These are phyloP conservation scores for Talaromyces ruber DNA, from an alignment of 495 filamentous ascomycete species.

Conservation along the genomic window DNA sequence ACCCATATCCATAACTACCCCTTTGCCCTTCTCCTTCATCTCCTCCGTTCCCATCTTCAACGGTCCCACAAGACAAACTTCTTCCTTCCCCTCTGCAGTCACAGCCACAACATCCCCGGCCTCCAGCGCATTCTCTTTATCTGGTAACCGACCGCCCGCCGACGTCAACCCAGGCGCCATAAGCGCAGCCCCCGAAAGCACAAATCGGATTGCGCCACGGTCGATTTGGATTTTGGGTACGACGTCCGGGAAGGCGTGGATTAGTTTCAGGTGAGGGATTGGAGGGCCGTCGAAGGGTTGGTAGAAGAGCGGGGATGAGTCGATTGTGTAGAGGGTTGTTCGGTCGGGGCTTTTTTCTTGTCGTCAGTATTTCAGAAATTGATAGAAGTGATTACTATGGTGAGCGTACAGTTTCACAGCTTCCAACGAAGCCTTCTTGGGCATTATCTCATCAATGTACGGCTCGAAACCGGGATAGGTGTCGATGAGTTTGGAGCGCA, in stretches of 20 bases:
- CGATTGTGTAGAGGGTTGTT: constrained; percentile 76
- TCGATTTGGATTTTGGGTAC: constrained; percentile 60
- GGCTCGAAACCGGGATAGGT: constrained; percentile 82
- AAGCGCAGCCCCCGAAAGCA: constrained; percentile 81
- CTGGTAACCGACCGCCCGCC: constrained; percentile 68
- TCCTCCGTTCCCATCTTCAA: constrained; percentile 85
- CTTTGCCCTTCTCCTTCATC: constrained; percentile 87
- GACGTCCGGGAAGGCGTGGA: constrained; percentile 52
- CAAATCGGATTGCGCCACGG: constrained; percentile 93
- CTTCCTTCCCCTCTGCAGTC: constrained; percentile 85
- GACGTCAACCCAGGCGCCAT: constrained; percentile 92
- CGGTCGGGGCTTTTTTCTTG: constrained; percentile 59
- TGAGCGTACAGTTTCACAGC: constrained; percentile 65
- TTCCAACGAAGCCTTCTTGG: constrained; percentile 91
- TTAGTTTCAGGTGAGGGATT: constrained; percentile 70
- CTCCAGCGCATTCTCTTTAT: constrained; percentile 45
- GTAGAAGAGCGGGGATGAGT: constrained; percentile 72
- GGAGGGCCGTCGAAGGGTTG: constrained; percentile 73
- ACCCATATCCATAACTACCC: constrained; percentile 81
- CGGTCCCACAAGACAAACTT: constrained; percentile 80
- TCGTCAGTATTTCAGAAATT: neutral
- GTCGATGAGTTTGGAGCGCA: constrained; percentile 71
- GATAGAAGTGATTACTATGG: constrained; percentile 1
- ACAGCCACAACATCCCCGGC: constrained; percentile 78
- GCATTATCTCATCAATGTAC: constrained; percentile 88